Evolutionary conservation across 805 yeast species (phyloP), one percentile per base, ranked within the genome.

Genomic region (Phaffomyces opuntiae): DNA sequence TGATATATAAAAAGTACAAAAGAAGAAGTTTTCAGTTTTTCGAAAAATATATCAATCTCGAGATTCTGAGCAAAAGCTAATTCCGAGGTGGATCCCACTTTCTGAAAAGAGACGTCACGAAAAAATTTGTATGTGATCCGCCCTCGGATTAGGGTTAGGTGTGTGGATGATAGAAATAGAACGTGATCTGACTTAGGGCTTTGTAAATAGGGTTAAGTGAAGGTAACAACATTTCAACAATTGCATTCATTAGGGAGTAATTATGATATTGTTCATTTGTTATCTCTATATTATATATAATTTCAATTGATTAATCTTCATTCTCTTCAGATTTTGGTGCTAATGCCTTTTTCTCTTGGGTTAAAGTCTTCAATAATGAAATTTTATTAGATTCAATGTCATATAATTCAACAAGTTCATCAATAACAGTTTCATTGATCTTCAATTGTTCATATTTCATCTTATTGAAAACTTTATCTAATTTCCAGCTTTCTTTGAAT

Each of bases 281-380:
- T 21, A 21, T 6, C 31, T 29, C 31, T 29, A 29, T 11, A 29
- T 29, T 21, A 21, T 21, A 21, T 6, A 21, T 21, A 21, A 21
- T 5, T 21, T 21, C 24, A 6, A 21, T 21, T 21, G 24, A 21
- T 21, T 21, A 5, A 21, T 21, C 24, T 33, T 6, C n/a, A 11
- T 39, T 36, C 7, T 8, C 5, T 21, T 21, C 24, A 21, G 24
- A 21, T 21, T n/a, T 38, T 8, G 21, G 32, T 11, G 19, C 16
- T 36, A 13, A 29, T 27, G 27, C 44, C 7, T 4, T 40, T 36
- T 19, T 45, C 38, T 9, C 63, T 60, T 58, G 88, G 29, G 58
- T 58, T 48, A 79, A 56, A 1, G 87, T 84, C 47, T 73, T 72
- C 6, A 57, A 45, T 39, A 83, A 62, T n/a, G 72, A 72, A 1